phyloP scores from a whole-genome alignment of 768 basidiomycete species.

The Suillus clintonianus region DNA sequence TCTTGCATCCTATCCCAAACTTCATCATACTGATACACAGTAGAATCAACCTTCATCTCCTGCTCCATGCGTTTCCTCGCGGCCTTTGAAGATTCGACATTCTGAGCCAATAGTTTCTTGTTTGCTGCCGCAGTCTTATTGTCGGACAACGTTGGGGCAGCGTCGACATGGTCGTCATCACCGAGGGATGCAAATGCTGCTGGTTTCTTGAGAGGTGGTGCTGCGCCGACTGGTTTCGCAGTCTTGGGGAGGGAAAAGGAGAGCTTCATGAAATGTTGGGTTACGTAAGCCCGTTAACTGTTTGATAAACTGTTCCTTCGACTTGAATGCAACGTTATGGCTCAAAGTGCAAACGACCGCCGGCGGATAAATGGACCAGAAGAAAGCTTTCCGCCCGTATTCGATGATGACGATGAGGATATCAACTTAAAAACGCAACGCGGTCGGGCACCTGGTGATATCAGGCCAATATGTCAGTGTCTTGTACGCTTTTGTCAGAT shows the following conservation, averaged over 20 bases:
- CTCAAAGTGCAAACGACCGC: slow-evolving; percentile 72
- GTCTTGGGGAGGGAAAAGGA: slow-evolving; percentile 77
- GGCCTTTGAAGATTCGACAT: slow-evolving; percentile 61
- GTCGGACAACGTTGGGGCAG: slow-evolving; percentile 45
- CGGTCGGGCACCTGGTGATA: slow-evolving; percentile 58
- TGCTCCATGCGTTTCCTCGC: slow-evolving; percentile 73
- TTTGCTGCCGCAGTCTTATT: slow-evolving; percentile 46
- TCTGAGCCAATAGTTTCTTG: slow-evolving; percentile 59
- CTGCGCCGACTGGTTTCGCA: slow-evolving; percentile 55
- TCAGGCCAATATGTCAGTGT: slow-evolving; percentile 80
- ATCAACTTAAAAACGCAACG: slow-evolving; percentile 26
- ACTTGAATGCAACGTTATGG: slow-evolving; percentile 32
- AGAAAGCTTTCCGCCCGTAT: slow-evolving; percentile 69
- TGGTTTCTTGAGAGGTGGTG: slow-evolving; percentile 57
- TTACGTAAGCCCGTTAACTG: slow-evolving; percentile 22
- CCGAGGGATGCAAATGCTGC: slow-evolving; percentile 63
- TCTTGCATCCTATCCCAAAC: slow-evolving; percentile 96
- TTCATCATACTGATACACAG: slow-evolving; percentile 94
- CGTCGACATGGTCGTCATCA: slow-evolving; percentile 57
- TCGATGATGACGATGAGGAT: slow-evolving; percentile 39
- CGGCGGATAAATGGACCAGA: slow-evolving; percentile 92
- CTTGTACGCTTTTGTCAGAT: slow-evolving; percentile 3
- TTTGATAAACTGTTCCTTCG: background rate
- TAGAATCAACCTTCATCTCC: slow-evolving; percentile 76
- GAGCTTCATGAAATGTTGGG: slow-evolving; percentile 66